Base-by-base conservation (phyloP, 371 early-diverging fungal genomes). In the Lichtheimia ornata region DNA sequence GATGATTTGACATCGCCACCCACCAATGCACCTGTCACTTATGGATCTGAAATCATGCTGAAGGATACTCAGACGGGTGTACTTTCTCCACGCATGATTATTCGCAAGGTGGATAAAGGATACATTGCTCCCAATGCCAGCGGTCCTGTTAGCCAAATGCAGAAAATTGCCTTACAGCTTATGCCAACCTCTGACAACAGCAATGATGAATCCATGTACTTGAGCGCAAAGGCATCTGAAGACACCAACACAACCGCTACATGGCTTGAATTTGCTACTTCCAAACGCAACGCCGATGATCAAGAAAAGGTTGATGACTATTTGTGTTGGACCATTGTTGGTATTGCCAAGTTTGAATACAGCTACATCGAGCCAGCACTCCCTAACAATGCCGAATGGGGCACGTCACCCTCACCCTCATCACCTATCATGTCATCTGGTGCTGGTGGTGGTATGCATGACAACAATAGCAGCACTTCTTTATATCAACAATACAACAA, bases 251-350 rank as follows among this genome's bases (percentile, higher is more conserved):
- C 49, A 35, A 62, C 64, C 1, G 72, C 61, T 52, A 65, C 79
- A 4, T 79, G 76, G 76, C 61, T 73, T 9, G 74, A 75, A 50
- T 73, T 66, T 30, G 28, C 60, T 12, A 63, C 71, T n/a, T 74
- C 75, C 42, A 47, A 49, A n/a, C 12, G 30, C 18, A 43, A 53
- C 14, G 25, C 40, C 15, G 52, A 63, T 40, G 42, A 58, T 14
- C 53, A 55, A 22, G 73, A 73, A 55, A 67, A 67, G 30, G 71
- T 91, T 12, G 90, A 91, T 66, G 92, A 93, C 61, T 86, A 86
- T 69, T 78, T 90, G 43, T 93, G 92, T 75, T 93, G 93, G 93
- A 93, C 93, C 5, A 91, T 92, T 60, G 91, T 92, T 30, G 90
- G 91, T 50, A 77, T 80, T 44, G 66, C 80, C 50, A 81, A 79